Evolutionary conservation across 345 rosid species (phyloP).

Genomic region (Litchi chinensis): DNA sequence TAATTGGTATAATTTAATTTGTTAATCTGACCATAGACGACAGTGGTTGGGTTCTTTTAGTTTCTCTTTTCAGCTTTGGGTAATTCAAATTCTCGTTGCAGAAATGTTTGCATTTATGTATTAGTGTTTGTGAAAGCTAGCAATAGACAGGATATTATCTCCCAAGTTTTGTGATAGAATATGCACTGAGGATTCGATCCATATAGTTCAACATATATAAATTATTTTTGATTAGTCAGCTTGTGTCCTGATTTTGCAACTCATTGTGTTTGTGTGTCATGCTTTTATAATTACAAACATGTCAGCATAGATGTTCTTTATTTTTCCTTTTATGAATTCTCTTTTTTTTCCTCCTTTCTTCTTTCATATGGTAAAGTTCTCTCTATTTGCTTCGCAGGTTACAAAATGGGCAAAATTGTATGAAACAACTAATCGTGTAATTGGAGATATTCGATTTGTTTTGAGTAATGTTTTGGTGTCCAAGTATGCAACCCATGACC

Average conservation of each 20-base stretch:
- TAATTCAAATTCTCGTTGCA: background rate
- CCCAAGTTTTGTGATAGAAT: constrained; percentile 3
- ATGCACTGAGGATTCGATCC: background rate
- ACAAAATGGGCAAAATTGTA: constrained; percentile 63
- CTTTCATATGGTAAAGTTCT: constrained; percentile 15
- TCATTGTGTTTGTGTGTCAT: background rate
- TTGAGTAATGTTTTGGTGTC: constrained; percentile 75
- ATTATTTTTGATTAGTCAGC: background rate
- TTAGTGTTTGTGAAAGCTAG: background rate
- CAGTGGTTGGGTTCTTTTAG: background rate
- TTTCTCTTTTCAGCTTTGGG: background rate
- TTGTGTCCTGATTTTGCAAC: background rate
- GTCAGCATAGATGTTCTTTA: background rate
- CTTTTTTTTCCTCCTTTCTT: constrained; percentile 11
- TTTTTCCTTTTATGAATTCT: background rate
- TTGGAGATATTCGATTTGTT: constrained; percentile 81
- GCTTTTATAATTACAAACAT: background rate
- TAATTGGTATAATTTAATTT: background rate
- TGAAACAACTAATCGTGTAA: constrained; percentile 67
- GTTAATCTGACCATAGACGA: background rate
- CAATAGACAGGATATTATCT: background rate
- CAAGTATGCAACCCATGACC: constrained; percentile 62
- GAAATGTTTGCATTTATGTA: background rate
- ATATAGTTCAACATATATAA: background rate
- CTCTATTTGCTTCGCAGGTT: constrained; percentile 48